Base-by-base conservation (phyloP, 768 basidiomycete genomes). In the Amanita exitialis region DNA sequence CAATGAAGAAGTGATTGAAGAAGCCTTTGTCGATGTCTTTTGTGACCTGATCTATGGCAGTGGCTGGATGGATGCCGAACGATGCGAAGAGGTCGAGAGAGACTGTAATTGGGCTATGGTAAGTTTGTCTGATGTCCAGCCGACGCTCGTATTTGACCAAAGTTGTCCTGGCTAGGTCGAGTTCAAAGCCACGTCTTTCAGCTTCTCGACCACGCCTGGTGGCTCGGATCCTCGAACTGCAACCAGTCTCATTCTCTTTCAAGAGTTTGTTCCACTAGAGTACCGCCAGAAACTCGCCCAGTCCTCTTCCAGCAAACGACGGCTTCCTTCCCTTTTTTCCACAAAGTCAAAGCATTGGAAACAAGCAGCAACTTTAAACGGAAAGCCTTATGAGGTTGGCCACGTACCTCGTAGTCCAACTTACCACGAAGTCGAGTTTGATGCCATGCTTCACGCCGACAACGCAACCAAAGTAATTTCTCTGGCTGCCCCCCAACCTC, bases 91-190 rank as follows among this genome's bases (percentile, higher is more conserved):
- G 48, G 69, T 82, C 2, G 90, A 91, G 62, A 73, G 86, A 56
- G 90, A 94, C 56, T 89, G 90, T 58, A 92, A 90, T 61, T 97
- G 92, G 92, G 90, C 86, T 16, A 57, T 97, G 71, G 93, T 94
- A 60, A 68, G 82, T 71, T n/a, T 18, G n/a, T 4, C 15, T 16
- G 3, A 30, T 6, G 53, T 56, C 41, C 35, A 28, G n/a, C 28
- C 21, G n/a, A 10, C 8, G 1, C 12, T 27, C 9, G 18, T 21
- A 6, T 49, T 42, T 39, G 51, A 18, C 8, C 7, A 6, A 34
- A 34, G 12, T 39, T 35, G 20, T 39, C 12, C 30, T 36, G 18
- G 44, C 23, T 56, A 95, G 86, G 80, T 95, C 47, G 90, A 95
- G 62, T 96, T 84, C 72, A 94, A 89, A 59, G 80, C 90, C 0